Conservation (phyloP, 2,329 filamentous ascomycete species). For the Cladophialophora exuberans region DNA sequence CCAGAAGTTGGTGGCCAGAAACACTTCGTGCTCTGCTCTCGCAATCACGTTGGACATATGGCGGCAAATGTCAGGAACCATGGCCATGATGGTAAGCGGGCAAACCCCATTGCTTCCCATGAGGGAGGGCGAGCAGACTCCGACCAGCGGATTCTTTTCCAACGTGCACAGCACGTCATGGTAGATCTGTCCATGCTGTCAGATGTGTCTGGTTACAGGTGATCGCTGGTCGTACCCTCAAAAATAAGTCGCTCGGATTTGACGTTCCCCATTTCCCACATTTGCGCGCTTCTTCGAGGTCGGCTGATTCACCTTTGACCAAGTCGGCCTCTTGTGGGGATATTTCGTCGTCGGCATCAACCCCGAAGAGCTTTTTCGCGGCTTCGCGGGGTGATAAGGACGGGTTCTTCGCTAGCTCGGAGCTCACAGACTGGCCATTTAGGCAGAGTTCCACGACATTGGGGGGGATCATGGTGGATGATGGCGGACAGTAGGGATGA, state of each 20-base stretch:
- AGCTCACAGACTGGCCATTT: slow-evolving; percentile 59
- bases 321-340: slow-evolving; percentile 23
- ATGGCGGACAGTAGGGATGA: background rate
- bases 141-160: slow-evolving; percentile 45
- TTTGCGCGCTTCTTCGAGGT: slow-evolving; percentile 57
- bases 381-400: slow-evolving; percentile 56
- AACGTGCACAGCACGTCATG: slow-evolving; percentile 61
- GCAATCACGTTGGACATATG: slow-evolving; percentile 79
- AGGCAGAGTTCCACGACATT: slow-evolving; percentile 58
- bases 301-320: slow-evolving; percentile 40
- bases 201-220: background rate
- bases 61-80: slow-evolving; percentile 70
- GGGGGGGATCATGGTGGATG: slow-evolving; percentile 35
- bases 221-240: slow-evolving; percentile 47
- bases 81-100: slow-evolving; percentile 70
- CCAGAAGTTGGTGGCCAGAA: slow-evolving; percentile 78
- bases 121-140: slow-evolving; percentile 61
- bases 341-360: slow-evolving; percentile 33
- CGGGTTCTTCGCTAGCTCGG: slow-evolving; percentile 59
- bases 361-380: slow-evolving; percentile 60
- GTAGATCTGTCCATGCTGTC: slow-evolving; percentile 55
- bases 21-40: slow-evolving; percentile 71
- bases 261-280: slow-evolving; percentile 71
- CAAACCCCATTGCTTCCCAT: slow-evolving; percentile 65
- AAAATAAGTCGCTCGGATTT: slow-evolving; percentile 68